Evolutionary conservation across 345 rosid species (phyloP).

Genomic region (Tarenaya hassleriana): DNA sequence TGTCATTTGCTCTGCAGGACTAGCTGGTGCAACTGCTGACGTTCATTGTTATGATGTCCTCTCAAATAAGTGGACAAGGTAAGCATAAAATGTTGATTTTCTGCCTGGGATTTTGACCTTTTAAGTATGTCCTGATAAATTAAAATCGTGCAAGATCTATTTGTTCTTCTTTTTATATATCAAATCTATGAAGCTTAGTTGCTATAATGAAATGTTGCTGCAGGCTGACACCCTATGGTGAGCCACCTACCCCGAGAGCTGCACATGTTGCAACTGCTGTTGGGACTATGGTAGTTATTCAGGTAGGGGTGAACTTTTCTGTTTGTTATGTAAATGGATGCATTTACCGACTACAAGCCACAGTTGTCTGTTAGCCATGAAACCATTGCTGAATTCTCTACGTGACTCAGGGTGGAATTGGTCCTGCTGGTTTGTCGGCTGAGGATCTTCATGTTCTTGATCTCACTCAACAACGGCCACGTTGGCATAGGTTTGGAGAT

Average conservation of each 20-base stretch:
- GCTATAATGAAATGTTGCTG: conserved; percentile 15
- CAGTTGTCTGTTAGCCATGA: conserved; percentile 9
- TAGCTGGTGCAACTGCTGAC: conserved; percentile 93
- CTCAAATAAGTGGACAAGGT: conserved; percentile 90
- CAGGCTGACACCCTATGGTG: conserved; percentile 88
- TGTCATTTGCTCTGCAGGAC: conserved; percentile 50
- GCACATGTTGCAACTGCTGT: conserved; percentile 99
- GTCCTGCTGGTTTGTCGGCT: conserved; percentile 98
- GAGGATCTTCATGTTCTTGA: conserved; percentile 99
- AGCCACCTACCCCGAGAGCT: conserved; percentile 98
- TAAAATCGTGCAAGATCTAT: background rate
- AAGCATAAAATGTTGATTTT: conserved; percentile 26
- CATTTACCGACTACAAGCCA: background rate
- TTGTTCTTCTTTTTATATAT: no score
- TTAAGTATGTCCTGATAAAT: background rate
- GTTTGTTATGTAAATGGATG: background rate
- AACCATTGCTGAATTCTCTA: conserved; percentile 6
- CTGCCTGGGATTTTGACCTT: background rate
- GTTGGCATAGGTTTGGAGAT: conserved; percentile 79
- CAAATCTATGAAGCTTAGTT: conserved; percentile 8
- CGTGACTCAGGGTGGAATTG: conserved; percentile 84
- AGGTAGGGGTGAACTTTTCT: conserved; percentile 40
- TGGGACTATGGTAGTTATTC: conserved; percentile 99
- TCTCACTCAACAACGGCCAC: conserved; percentile 88
- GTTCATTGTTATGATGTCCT: conserved; percentile 88